These are phyloP conservation scores for Cystoderma amianthinum DNA, from an alignment of 768 basidiomycete genomes.

Conservation along the genomic window DNA sequence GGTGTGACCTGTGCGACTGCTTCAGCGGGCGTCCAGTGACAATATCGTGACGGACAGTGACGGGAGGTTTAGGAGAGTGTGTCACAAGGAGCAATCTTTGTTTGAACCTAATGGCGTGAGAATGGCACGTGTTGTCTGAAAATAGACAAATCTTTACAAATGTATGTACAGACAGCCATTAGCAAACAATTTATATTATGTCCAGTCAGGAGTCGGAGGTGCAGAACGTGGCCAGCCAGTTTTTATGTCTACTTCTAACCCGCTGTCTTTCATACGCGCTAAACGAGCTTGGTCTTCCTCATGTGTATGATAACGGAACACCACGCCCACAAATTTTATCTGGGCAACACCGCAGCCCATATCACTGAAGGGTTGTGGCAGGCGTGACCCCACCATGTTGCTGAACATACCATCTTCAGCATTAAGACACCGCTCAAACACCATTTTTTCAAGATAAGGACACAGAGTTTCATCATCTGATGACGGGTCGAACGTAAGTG, in stretches of 20 bases:
- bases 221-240: neutral
- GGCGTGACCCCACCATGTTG: no score
- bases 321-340: neutral
- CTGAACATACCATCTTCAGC: no score
- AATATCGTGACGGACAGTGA: constrained; percentile 43
- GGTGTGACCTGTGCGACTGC: constrained; percentile 36
- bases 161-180: neutral
- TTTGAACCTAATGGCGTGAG: neutral
- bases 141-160: neutral
- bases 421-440: neutral
- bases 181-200: neutral
- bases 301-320: neutral
- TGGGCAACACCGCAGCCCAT: no score
- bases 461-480: neutral
- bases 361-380: no score
- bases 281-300: neutral
- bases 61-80: constrained; percentile 21
- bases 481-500: neutral
- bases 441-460: neutral
- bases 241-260: neutral
- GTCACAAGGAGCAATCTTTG: neutral
- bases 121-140: neutral
- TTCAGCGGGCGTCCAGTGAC: constrained; percentile 31
- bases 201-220: neutral
- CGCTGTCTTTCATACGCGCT: no score